Base-by-base conservation (phyloP, 2,329 filamentous ascomycete genomes). In the Aspergillus persii region DNA sequence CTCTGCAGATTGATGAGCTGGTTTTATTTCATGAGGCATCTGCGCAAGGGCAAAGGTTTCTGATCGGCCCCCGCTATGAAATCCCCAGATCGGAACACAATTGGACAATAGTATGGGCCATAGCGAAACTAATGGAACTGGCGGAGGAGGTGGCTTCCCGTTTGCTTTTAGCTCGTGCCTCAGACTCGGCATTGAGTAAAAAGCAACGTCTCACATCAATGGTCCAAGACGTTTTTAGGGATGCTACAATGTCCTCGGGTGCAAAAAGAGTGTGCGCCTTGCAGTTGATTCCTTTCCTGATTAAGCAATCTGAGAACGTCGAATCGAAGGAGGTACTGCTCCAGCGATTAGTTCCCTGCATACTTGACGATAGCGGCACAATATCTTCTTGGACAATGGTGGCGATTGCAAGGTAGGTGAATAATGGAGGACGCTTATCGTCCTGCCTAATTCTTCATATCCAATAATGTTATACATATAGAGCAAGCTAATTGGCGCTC, bases 361-460 rank as follows among this genome's bases (percentile, higher is more conserved):
- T 89, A 48, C 81, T 84, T 8, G 89, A 95, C 68, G 93, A 96
- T 67, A 87, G 89, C 64, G 76, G 78, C 12, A 74, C 76, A 8
- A 79, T 88, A 46, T 84, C 88, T 7, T 91, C 88, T 0, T 99
- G 95, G 95, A 89, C 92, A 18, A 86, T 96, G 79, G 74, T 97
- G 54, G 89, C 88, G n/a, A 86, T 92, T 70, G 82, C 91, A 62
- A 91, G 90, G 91, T 93, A 78, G 70, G 82, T 75, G 27, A 44
- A 3, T 12, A 48, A 15, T 39, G 9, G 9, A 23, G 18, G 23
- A 23, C 4, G 51, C 41, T 31, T 50, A 23, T 23, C 18, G 18
- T 54, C 6, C 36, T 41, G 3, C 36, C 3, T 41, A 2, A 6
- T 41, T 12, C 12, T 15, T n/a, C 36, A 4, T 15, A n/a, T 7